These are phyloP conservation scores for Pochonia chlamydosporia DNA, from an alignment of 2,329 filamentous ascomycete species.

Conservation along the genomic window DNA sequence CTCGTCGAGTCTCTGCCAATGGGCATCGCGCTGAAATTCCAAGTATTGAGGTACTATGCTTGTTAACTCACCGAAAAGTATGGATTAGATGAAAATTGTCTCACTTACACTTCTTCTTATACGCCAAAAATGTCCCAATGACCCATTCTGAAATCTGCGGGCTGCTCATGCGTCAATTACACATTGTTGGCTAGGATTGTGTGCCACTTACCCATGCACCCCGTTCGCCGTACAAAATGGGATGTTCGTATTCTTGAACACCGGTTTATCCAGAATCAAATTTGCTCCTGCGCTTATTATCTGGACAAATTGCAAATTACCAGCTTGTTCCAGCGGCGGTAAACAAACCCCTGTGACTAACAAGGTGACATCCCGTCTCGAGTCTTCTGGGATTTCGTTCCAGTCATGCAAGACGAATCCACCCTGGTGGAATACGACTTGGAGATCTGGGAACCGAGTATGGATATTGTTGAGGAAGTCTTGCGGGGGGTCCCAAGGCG, in stretches of 20 bases:
- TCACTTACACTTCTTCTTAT: constrained; percentile 44
- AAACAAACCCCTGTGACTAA: constrained; percentile 37
- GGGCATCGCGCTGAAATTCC: constrained; percentile 26
- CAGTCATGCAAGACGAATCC: constrained; percentile 22
- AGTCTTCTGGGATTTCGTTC: constrained; percentile 25
- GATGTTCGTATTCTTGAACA: constrained; percentile 45
- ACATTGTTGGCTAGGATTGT: background rate
- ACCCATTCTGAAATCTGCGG: constrained; percentile 55
- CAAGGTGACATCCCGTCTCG: constrained; percentile 45
- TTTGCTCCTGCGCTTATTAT: constrained; percentile 50
- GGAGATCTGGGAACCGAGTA: constrained; percentile 36
- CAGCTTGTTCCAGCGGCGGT: constrained; percentile 36
- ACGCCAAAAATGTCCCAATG: constrained; percentile 43
- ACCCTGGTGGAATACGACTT: constrained; percentile 18
- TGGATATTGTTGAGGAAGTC: constrained; percentile 31
- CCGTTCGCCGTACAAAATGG: constrained; percentile 51
- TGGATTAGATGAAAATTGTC: no score
- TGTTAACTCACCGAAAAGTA: no score
- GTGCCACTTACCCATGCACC: constrained; percentile 50
- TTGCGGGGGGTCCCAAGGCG: constrained; percentile 23
- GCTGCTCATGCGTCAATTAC: constrained; percentile 19
- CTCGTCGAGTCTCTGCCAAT: constrained; percentile 33
- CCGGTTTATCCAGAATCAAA: constrained; percentile 35
- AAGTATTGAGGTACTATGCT: constrained; percentile 16
- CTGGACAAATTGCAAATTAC: constrained; percentile 47